Evolutionary conservation across 306 rosid species (phyloP).

Genomic region (Arachis stenosperma): DNA sequence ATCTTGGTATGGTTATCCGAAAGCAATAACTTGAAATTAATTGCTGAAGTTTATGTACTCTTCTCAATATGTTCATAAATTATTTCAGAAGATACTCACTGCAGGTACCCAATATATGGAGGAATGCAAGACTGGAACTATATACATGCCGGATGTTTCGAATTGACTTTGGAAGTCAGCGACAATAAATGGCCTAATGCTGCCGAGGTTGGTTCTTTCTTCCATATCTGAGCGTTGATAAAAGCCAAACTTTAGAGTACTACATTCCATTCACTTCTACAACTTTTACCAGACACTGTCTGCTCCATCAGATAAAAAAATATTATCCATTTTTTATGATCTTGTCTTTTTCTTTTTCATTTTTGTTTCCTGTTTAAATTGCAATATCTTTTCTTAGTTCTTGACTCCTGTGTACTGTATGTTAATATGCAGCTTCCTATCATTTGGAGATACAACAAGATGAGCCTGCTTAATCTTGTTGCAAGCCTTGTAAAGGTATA

Average conservation of each 20-base stretch:
- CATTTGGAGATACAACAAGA: constrained; percentile 85
- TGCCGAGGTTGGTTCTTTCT: constrained; percentile 64
- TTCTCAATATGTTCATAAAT: constrained; percentile 34
- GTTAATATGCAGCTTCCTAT: constrained; percentile 71
- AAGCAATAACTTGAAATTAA: constrained; percentile 36
- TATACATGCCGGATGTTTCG: constrained; percentile 84
- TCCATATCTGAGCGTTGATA: constrained; percentile 12
- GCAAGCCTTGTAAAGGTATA: constrained; percentile 81
- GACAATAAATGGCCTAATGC: constrained; percentile 93
- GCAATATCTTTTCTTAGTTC: not conserved
- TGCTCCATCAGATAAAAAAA: not conserved
- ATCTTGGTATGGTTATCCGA: constrained; percentile 62
- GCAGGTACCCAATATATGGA: constrained; percentile 95
- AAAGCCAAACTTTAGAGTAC: not conserved
- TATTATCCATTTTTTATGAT: not conserved
- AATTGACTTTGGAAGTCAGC: constrained; percentile 88
- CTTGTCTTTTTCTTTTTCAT: not conserved
- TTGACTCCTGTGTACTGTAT: constrained; percentile 36
- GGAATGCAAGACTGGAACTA: constrained; percentile 99
- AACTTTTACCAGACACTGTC: not conserved
- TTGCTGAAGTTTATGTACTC: constrained; percentile 3
- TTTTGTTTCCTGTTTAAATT: constrained; percentile 1
- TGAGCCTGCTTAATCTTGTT: constrained; percentile 91
- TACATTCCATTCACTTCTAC: constrained; percentile 13
- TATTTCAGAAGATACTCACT: constrained; percentile 43